Evolutionary conservation across 768 basidiomycete genomes (phyloP).

Genomic region (Mycena sanguinolenta): DNA sequence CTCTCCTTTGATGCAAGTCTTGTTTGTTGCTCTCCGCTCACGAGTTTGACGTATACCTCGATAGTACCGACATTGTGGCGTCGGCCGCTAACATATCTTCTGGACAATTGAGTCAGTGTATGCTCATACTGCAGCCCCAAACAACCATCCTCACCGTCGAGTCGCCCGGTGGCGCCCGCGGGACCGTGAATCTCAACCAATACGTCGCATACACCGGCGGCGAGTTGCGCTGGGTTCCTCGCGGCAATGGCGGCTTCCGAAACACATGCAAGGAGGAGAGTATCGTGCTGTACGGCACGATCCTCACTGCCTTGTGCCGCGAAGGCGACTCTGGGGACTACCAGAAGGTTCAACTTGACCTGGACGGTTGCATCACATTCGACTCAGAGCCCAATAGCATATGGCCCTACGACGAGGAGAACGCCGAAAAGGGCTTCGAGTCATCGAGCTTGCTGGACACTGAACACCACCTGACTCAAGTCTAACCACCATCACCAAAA

Average conservation of each 20-base stretch:
- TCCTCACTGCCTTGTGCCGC: constrained; percentile 15
- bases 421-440: constrained; percentile 13
- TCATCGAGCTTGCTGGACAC: constrained; percentile 22
- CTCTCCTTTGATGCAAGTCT: neutral
- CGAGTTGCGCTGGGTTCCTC: constrained; percentile 8
- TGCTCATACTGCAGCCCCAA: constrained; percentile 17
- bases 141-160: constrained; percentile 12
- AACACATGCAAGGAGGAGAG: constrained; percentile 8
- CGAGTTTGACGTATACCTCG: constrained; percentile 1
- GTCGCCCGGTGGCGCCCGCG: neutral
- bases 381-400: constrained; percentile 3
- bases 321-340: constrained; percentile 12
- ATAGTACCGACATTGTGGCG: neutral
- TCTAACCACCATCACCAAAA: too few species aligned
- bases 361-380: constrained; percentile 4
- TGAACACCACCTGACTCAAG: too few species aligned
- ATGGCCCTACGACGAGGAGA: constrained; percentile 5
- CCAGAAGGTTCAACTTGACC: constrained; percentile 6
- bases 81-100: neutral
- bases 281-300: constrained; percentile 10
- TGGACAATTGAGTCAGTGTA: constrained; percentile 11
- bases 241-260: constrained; percentile 20
- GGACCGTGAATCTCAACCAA: constrained; percentile 21
- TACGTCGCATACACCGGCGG: constrained; percentile 16
- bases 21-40: constrained; percentile 8